These are phyloP conservation scores for Barnettozyma populi DNA, from an alignment of 805 yeast species.

Conservation along the genomic window DNA sequence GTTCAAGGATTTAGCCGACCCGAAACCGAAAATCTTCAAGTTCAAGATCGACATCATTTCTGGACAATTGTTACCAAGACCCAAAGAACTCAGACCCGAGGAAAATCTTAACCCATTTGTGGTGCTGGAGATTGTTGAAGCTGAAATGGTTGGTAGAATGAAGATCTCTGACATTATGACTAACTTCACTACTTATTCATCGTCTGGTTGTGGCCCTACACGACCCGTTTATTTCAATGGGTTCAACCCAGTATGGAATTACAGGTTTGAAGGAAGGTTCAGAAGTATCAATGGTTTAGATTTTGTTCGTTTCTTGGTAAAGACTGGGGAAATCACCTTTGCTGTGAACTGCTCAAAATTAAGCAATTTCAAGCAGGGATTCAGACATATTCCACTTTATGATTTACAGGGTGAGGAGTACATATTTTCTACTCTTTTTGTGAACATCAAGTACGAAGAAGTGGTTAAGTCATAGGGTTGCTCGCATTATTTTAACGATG, in stretches of 20 bases:
- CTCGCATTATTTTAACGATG: background rate
- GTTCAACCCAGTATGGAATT: slow-evolving; percentile 82
- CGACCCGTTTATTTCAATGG: slow-evolving; percentile 58
- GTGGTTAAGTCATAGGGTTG: background rate
- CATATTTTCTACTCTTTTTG: slow-evolving; percentile 51
- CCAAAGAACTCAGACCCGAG: slow-evolving; percentile 42
- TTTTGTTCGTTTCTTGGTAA: slow-evolving; percentile 50
- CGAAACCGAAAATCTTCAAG: slow-evolving; percentile 10
- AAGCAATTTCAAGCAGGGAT: slow-evolving; percentile 67
- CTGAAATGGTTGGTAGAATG: slow-evolving; percentile 19
- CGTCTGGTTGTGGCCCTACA: slow-evolving; percentile 16
- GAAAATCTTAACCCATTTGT: slow-evolving; percentile 57
- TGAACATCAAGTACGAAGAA: slow-evolving; percentile 25
- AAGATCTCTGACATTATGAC: slow-evolving; percentile 10
- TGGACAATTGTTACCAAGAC: slow-evolving; percentile 80
- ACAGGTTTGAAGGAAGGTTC: slow-evolving; percentile 37
- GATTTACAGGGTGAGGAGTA: slow-evolving; percentile 79
- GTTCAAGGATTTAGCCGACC: slow-evolving; percentile 14
- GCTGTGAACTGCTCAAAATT: slow-evolving; percentile 63
- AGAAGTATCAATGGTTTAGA: slow-evolving; percentile 40
- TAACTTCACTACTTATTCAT: background rate
- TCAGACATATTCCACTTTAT: slow-evolving; percentile 71
- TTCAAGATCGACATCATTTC: slow-evolving; percentile 52
- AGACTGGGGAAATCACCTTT: slow-evolving; percentile 36
- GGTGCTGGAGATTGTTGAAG: slow-evolving; percentile 54